Evolutionary conservation across 345 rosid species (phyloP).

Genomic region (Camelina hispida): DNA sequence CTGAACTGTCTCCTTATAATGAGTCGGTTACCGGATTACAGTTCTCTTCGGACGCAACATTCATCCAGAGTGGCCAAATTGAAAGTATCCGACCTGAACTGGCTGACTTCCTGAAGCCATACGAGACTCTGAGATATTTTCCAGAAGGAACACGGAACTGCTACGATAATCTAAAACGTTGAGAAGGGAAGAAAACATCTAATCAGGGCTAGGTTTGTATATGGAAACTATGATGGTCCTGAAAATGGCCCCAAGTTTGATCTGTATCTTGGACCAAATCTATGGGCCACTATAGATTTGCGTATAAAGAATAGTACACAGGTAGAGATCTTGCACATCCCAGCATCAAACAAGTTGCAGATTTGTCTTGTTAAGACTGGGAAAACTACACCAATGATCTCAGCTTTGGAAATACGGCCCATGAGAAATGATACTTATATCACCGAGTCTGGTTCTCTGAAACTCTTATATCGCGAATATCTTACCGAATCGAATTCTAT

Average conservation of each 20-base stretch:
- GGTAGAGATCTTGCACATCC: conserved; percentile 43
- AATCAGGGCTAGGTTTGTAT: conserved; percentile 37
- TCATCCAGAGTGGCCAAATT: conserved; percentile 33
- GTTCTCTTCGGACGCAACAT: conserved; percentile 31
- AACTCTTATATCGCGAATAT: not conserved
- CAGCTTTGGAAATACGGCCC: conserved; percentile 50
- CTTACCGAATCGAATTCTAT: not conserved
- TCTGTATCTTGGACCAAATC: conserved; percentile 51
- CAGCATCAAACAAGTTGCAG: conserved; percentile 33
- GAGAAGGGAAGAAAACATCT: conserved; percentile 33
- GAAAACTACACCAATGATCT: conserved; percentile 45
- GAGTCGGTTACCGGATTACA: not conserved
- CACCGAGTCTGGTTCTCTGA: conserved; percentile 34
- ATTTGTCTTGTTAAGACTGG: conserved; percentile 56
- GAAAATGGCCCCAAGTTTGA: conserved; percentile 37
- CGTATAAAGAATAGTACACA: not conserved
- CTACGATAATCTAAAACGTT: conserved; percentile 40
- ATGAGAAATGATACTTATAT: not conserved
- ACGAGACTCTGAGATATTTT: conserved; percentile 30
- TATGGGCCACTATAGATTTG: conserved; percentile 37
- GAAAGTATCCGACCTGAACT: too few relatives aligned
- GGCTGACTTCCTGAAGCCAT: too few relatives aligned
- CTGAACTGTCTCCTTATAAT: too few relatives aligned
- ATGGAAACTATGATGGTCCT: conserved; percentile 51
- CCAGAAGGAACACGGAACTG: conserved; percentile 46